Conservation (phyloP, 306 rosid genomes). For the Clitoria ternatea region DNA sequence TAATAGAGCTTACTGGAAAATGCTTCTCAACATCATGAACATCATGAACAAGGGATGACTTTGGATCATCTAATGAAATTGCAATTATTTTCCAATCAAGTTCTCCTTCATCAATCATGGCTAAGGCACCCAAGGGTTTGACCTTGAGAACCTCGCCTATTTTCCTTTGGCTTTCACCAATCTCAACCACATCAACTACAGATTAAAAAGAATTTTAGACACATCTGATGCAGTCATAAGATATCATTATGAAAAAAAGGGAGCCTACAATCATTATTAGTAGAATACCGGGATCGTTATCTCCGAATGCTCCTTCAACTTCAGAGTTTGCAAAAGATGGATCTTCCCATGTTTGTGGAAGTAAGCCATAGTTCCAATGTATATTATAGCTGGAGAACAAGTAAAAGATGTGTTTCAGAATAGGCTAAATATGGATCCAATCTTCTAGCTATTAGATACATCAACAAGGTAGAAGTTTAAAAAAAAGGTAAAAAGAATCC, state of each 20-base stretch:
- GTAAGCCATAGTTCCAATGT: slow-evolving; percentile 92
- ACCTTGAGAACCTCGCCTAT: slow-evolving; percentile 77
- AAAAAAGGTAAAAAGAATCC: slow-evolving; percentile 12
- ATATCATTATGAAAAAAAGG: not conserved
- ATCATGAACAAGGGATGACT: slow-evolving; percentile 77
- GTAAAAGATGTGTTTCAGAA: slow-evolving; percentile 10
- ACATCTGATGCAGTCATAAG: not conserved
- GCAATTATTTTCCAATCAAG: slow-evolving; percentile 99
- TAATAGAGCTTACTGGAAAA: slow-evolving; percentile 67
- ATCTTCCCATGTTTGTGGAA: slow-evolving; percentile 99
- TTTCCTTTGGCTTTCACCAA: slow-evolving; percentile 66
- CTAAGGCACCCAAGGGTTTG: slow-evolving; percentile 93
- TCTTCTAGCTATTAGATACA: slow-evolving; percentile 23
- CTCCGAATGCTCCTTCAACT: slow-evolving; percentile 94
- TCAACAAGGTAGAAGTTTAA: slow-evolving; percentile 6
- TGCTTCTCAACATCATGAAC: slow-evolving; percentile 86
- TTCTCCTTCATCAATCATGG: slow-evolving; percentile 99
- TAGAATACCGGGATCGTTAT: slow-evolving; percentile 79
- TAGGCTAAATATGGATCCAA: not conserved
- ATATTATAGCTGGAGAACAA: slow-evolving; percentile 65
- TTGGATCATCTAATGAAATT: slow-evolving; percentile 92
- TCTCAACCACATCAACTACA: slow-evolving; percentile 91
- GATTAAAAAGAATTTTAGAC: slow-evolving; percentile 4
- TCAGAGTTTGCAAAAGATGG: slow-evolving; percentile 77
- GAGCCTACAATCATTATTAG: slow-evolving; percentile 3